Base-by-base conservation (phyloP, 1,284 basidiomycete species). In the Ustilago cynodontis region DNA sequence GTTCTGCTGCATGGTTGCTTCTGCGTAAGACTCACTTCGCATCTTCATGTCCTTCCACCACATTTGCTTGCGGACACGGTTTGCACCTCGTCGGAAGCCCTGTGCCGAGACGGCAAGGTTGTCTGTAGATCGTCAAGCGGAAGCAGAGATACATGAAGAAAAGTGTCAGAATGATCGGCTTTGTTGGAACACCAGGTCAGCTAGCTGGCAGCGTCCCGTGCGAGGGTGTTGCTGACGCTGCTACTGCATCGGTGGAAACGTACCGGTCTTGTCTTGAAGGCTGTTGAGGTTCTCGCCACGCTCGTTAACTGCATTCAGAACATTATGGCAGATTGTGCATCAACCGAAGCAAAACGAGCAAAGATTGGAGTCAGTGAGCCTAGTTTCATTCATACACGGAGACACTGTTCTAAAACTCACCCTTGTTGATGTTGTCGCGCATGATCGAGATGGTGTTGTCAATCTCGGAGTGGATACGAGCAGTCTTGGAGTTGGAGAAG, bases 91-190 rank as follows among this genome's bases (percentile, higher is more conserved):
- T 74, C 95, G 91, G 91, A 99, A 99, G 31, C 95, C 95, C 88
- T 99, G 97, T 13, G 96, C 97, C n/a, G 95, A 98, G 41, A 98
- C 94, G 31, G 96, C 95, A 65, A 99, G 91, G 86, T 93, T 98
- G 87, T 99, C 96, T 96, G 70, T 66, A 28, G 16, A 9, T 22
- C 29, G 51, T 28, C 9, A 3, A 29, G 16, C 14, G n/a, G 37
- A 28, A 28, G 41, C 14, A n/a, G 22, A n/a, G 26, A 29, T 14
- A 35, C 2, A 3, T n/a, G 14, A 8, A 35, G 33, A 13, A 59
- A 50, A 26, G 49, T 39, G 37, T 60, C 35, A 51, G 49, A 33
- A 47, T 47, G 20, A 49, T 14, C 14, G 47, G 14, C 11, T 22
- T 33, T 18, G 28, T n/a, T 47, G 28, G 16, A 43, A 9, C 20